phyloP scores from a whole-genome alignment of 352 stramenopile genomes.

The Vaucheria bursata region DNA sequence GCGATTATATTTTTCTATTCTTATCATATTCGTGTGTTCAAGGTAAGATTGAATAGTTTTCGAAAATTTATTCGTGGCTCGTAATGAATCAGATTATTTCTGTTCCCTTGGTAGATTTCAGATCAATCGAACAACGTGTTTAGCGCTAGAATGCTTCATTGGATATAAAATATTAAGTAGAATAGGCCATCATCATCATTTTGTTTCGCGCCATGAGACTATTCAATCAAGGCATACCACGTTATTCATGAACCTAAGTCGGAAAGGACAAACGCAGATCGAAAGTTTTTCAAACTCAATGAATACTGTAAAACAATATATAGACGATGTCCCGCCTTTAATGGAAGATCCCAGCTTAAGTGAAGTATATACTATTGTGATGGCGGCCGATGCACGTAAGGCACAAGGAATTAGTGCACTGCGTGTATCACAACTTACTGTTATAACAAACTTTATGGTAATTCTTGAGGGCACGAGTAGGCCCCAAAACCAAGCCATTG shows the following conservation, averaged over 20 bases:
- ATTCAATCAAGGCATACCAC: neutral
- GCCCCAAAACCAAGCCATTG: slow-evolving; percentile 53
- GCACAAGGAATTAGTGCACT: slow-evolving; percentile 45
- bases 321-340: slow-evolving; percentile 6
- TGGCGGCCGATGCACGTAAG: slow-evolving; percentile 48
- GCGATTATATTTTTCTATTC: too few relatives aligned
- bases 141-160: too few relatives aligned
- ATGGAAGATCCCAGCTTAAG: slow-evolving; percentile 41
- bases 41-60: too few relatives aligned
- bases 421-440: slow-evolving; percentile 44
- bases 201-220: too few relatives aligned
- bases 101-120: too few relatives aligned
- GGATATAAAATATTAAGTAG: too few relatives aligned
- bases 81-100: neutral
- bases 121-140: too few relatives aligned
- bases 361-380: slow-evolving; percentile 47
- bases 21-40: too few relatives aligned
- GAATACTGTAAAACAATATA: neutral
- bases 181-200: too few relatives aligned
- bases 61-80: neutral
- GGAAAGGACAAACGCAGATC: neutral
- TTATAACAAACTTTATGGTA: slow-evolving; percentile 51
- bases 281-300: neutral
- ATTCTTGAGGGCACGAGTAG: slow-evolving; percentile 52
- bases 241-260: neutral